Evolutionary conservation across 352 stramenopile genomes (phyloP).

Genomic region (Pythium dissotocum): DNA sequence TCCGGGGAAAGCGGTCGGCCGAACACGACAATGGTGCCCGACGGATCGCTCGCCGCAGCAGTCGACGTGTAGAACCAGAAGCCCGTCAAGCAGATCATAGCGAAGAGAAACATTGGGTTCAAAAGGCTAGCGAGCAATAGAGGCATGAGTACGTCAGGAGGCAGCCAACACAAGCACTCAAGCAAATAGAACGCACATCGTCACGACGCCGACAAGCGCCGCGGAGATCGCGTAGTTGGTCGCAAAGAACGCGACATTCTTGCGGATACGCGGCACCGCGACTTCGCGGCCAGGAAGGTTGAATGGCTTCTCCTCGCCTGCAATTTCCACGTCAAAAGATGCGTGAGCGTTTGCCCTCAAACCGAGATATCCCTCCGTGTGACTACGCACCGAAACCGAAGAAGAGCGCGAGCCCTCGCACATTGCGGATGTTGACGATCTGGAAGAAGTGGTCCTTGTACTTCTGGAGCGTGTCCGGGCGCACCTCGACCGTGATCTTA

Average conservation of each 20-base stretch:
- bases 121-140: constrained; percentile 44
- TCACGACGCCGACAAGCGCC: constrained; percentile 73
- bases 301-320: constrained; percentile 85
- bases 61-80: constrained; percentile 86
- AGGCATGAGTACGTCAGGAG: constrained; percentile 44
- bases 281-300: constrained; percentile 70
- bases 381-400: constrained; percentile 63
- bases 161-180: constrained; percentile 29
- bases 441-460: constrained; percentile 68
- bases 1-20: constrained; percentile 66
- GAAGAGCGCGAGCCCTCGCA: constrained; percentile 79
- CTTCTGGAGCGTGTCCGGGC: constrained; percentile 59
- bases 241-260: constrained; percentile 84
- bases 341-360: background rate
- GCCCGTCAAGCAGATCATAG: constrained; percentile 77
- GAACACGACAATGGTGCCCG: constrained; percentile 76
- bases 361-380: too few relatives aligned
- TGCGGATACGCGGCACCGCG: constrained; percentile 61
- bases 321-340: background rate
- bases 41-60: constrained; percentile 61
- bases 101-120: constrained; percentile 88
- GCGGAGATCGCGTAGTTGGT: constrained; percentile 85
- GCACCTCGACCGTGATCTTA: constrained; percentile 72
- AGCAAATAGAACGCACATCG: constrained; percentile 52
- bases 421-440: constrained; percentile 71